Evolutionary conservation across 2,329 filamentous ascomycete species (phyloP).

Genomic region (Penicillium freii): DNA sequence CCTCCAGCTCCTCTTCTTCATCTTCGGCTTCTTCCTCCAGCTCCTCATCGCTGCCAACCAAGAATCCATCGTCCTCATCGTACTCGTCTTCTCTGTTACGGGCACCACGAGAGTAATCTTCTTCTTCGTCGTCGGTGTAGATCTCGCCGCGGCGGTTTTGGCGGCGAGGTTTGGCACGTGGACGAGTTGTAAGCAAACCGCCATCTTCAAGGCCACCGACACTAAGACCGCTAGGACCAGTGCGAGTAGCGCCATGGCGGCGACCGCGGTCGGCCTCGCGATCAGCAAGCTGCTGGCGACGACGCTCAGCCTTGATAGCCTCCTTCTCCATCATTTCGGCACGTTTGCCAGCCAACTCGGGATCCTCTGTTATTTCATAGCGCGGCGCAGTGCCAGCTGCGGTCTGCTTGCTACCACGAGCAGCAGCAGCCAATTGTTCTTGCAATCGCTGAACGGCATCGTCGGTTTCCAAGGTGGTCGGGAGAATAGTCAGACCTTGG

Average conservation of each 20-base stretch:
- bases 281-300: conserved; percentile 55
- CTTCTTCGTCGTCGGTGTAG: conserved; percentile 51
- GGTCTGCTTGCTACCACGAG: conserved; percentile 51
- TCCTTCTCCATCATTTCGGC: conserved; percentile 62
- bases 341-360: conserved; percentile 58
- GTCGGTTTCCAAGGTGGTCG: conserved; percentile 56
- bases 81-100: conserved; percentile 72
- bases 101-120: conserved; percentile 46
- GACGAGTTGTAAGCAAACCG: conserved; percentile 43
- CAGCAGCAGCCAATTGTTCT: conserved; percentile 57
- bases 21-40: conserved; percentile 47
- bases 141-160: conserved; percentile 49
- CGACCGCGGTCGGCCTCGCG: conserved; percentile 57
- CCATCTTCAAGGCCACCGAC: conserved; percentile 60
- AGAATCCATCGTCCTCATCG: conserved; percentile 77
- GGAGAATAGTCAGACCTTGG: conserved; percentile 56
- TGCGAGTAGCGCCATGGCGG: conserved; percentile 44
- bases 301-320: conserved; percentile 54
- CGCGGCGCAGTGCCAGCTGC: conserved; percentile 55
- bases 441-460: conserved; percentile 62
- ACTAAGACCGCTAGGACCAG: conserved; percentile 52
- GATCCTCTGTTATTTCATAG: conserved; percentile 60
- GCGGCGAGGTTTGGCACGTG: conserved; percentile 40
- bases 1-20: conserved; percentile 44
- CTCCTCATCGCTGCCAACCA: conserved; percentile 54